Evolutionary conservation across 441 rosid genomes (phyloP), one percentile per base, ranked within the genome.

Genomic region (Mallotus japonicus): DNA sequence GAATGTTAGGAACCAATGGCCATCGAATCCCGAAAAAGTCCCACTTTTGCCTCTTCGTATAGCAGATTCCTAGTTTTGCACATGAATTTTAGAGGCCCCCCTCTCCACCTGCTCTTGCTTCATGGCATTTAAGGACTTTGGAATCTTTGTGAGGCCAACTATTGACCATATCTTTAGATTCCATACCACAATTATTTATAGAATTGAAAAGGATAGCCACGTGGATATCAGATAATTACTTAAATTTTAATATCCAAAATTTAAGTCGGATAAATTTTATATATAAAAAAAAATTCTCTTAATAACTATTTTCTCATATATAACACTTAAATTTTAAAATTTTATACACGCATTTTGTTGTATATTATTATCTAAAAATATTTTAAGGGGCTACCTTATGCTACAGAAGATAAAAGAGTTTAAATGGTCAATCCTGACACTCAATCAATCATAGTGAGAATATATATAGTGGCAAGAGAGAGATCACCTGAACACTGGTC

Each of bases 401-500:
- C 32, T 28, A 28, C 32, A 28, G 32, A 28, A 28, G 32, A 28
- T 28, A 28, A 28, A 28, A 28, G 32, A 28, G 32, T 28, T 28
- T 28, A 28, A 28, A 1, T 28, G 32, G 2, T 28, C 32, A 28
- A 28, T 28, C 32, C 32, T 28, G 32, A 28, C 32, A 1, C 32
- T 28, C 32, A 28, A 28, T 28, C 32, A 2, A 28, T 1, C 32
- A 28, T 28, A 28, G 2, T 1, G 32, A 28, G 32, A 62, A 32
- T 63, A 13, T 3, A 5, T 8, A 16, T 19, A 44, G 14, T 12
- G 13, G 8, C 12, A 24, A 24, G n/a, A 46, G 46, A 42, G 2
- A 51, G 22, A 65, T 50, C 47, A 90, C 96, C 93, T 90, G 85
- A 91, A 86, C 49, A 66, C 66, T 37, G 89, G 78, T 37, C n/a